Percentiles rank a stretch among this genome's conserved stretches.
phyloP scores from a whole-genome alignment of 2,329 filamentous ascomycete genomes.

The Plectosphaerella plurivora region DNA sequence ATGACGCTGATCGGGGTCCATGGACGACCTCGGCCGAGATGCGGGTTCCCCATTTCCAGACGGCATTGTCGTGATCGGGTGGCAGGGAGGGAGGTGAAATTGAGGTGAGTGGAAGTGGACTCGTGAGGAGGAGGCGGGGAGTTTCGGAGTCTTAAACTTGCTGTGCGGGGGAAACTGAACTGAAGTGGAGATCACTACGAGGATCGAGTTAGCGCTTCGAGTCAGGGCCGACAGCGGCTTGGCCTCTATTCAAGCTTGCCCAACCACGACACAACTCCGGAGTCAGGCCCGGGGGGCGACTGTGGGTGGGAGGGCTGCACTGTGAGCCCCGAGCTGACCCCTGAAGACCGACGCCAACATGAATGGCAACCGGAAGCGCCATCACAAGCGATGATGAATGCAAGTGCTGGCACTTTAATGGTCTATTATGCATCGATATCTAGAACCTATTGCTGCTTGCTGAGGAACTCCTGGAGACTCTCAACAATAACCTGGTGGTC shows the following conservation, averaged over 20 bases:
- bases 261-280: too few relatives aligned
- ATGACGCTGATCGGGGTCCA: neutral
- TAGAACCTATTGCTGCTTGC: neutral
- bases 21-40: neutral
- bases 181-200: neutral
- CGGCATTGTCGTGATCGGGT: neutral
- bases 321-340: too few relatives aligned
- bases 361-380: too few relatives aligned
- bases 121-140: neutral
- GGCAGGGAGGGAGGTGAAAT: neutral
- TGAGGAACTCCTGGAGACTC: neutral
- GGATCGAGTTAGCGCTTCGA: neutral
- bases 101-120: neutral
- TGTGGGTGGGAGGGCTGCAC: too few relatives aligned
- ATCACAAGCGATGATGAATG: too few relatives aligned
- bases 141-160: neutral
- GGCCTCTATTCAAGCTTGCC: too few relatives aligned
- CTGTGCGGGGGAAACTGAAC: neutral
- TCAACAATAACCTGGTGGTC: slow-evolving; percentile 3
- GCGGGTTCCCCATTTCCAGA: neutral
- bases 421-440: too few relatives aligned
- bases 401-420: too few relatives aligned
- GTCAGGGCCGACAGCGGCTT: too few relatives aligned
- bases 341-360: too few relatives aligned
- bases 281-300: too few relatives aligned